Evolutionary conservation across 305 asterid species (phyloP), one percentile per base, ranked within the genome.

Genomic region (Petunia hybrid): DNA sequence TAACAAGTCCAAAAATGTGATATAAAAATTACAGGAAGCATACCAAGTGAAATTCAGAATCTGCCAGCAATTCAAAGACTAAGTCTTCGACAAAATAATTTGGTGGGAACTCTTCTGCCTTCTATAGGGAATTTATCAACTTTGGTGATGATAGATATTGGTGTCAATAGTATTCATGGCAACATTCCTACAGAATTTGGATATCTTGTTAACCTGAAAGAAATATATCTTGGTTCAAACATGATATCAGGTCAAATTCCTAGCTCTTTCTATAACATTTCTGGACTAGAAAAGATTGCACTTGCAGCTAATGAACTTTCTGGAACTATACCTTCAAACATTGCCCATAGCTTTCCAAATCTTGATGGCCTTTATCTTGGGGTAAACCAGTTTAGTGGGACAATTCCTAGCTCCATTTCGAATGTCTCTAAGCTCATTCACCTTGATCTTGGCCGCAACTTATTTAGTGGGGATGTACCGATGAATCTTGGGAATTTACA

Each of bases 361-460:
- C 48, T 76, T 22, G 36, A 8, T 8, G 57, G 68, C 40, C 41
- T 57, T 40, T 76, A 39, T 76, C 56, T 76, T 40, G 69, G 67
- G 9, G 12, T 40, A 16, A 76, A 76, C 41, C 61, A 35, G 1
- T 85, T 83, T 6, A 66, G 31, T 1, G 70, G 78, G 10, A 53
- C 68, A 39, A 10, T 80, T 81, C 84, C 82, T 14, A 82, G 80
- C 9, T 80, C 86, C 6, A 80, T 85, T 39, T 14, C 83, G 2
- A 45, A 68, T 41, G 82, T 65, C 4, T 31, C 80, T 9, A 55
- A 79, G 13, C 48, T 85, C 9, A 39, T 10, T 40, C 6, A 0
- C 1, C 8, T 83, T 16, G 61, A n/a, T 40, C 31, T 80, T 40
- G 43, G 65, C n/a, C 8, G 51, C 77, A 82, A 85, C 62, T 80